Conservation (phyloP, 495 filamentous ascomycete genomes). For the Sabuloglossum arenarium region DNA sequence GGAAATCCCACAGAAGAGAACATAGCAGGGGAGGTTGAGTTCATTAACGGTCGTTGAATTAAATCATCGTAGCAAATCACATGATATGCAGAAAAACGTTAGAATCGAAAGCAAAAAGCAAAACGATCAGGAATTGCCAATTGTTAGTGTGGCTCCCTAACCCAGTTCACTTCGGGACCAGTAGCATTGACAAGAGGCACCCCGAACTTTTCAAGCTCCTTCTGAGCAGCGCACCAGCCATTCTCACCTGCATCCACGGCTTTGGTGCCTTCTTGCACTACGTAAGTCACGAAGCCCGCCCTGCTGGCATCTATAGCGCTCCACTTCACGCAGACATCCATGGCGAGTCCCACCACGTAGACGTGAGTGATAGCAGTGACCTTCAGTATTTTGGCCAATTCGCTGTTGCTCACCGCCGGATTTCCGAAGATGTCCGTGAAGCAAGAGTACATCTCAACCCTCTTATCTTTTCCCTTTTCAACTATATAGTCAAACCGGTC, state of each 20-base stretch:
- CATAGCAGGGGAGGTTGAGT: neutral
- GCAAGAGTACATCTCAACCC: slow-evolving; percentile 79
- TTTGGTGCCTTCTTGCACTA: slow-evolving; percentile 59
- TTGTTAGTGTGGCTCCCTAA: neutral
- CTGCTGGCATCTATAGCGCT: slow-evolving; percentile 58
- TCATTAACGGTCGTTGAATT: neutral
- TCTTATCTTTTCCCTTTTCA: slow-evolving; percentile 52
- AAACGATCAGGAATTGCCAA: neutral
- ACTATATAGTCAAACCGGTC: slow-evolving; percentile 38
- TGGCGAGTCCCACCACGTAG: slow-evolving; percentile 68
- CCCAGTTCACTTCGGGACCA: slow-evolving; percentile 10
- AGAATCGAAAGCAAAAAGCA: neutral
- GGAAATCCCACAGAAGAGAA: neutral
- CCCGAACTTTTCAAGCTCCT: slow-evolving; percentile 26
- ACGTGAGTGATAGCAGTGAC: slow-evolving; percentile 45
- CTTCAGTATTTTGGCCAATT: slow-evolving; percentile 34
- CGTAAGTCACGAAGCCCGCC: slow-evolving; percentile 55
- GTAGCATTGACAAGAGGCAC: slow-evolving; percentile 29
- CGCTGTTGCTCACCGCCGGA: slow-evolving; percentile 23
- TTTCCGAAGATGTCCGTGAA: slow-evolving; percentile 59
- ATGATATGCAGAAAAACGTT: neutral
- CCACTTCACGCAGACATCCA: slow-evolving; percentile 71
- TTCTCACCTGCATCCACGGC: slow-evolving; percentile 33
- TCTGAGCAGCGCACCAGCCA: slow-evolving; percentile 36
- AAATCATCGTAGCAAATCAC: neutral